Base-by-base conservation (phyloP, 768 basidiomycete genomes). In the Rhizopogon vesiculosus region DNA sequence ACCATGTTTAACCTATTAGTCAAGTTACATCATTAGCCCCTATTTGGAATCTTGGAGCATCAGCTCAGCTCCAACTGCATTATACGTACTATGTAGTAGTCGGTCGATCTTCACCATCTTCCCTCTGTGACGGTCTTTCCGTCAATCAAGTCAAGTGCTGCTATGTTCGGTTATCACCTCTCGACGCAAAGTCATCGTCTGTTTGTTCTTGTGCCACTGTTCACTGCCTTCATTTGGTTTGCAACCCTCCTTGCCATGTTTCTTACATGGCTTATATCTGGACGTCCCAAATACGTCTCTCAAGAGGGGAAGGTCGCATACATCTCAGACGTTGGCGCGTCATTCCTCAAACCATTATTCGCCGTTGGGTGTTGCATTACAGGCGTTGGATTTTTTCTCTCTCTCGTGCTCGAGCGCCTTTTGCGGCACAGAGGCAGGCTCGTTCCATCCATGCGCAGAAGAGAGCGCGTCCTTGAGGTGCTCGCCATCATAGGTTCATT, bases 241-340 rank as follows among this genome's bases (percentile, higher is more conserved):
- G 74, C 82, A 77, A 87, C 80, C 12, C 73, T 91, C 8, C 77
- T 84, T 48, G 78, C 87, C 1, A 82, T 91, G 81, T 69, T 91
- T 31, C 78, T 89, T 53, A 82, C 82, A 29, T 91, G 87, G 87
- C 75, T 85, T 22, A 82, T 81, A 8, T 73, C 76, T n/a, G 86
- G 87, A 18, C 73, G 79, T 31, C 77, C 75, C 22, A 71, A 70
- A 54, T 74, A 77, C 61, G 74, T 75, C 15, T 78, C 84, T 13
- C 75, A 79, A 66, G 76, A 83, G 39, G 78, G 78, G 19, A 67
- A 68, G 1, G 81, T 89, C 51, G 81, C 83, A n/a, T 89, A 86
- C 68, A 89, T 91, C 46, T 89, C 87, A 42, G 88, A 91, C 62
- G 70, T 91, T 38, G 89, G 85, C n/a, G 89, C 90, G 18, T 78